Conservation (phyloP, 306 rosid species). For the Alnus rubra region DNA sequence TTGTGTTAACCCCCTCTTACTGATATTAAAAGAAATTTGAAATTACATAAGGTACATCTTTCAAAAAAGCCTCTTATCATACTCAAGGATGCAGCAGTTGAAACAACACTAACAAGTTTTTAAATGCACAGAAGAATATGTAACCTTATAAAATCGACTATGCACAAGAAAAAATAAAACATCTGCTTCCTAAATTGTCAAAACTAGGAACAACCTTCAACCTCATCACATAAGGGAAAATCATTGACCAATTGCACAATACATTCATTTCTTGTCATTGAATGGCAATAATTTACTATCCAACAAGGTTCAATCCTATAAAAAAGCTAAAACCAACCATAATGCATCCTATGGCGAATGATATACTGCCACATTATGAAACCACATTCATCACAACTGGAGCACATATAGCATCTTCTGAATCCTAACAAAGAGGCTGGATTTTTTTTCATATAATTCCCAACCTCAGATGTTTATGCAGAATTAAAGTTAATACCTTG, state of each 20-base stretch:
- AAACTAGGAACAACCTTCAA: not conserved
- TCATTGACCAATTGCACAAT: not conserved
- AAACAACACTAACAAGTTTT: too few species aligned
- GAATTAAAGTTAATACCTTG: slow-evolving; percentile 46
- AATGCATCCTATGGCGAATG: not conserved
- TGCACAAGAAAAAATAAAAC: not conserved
- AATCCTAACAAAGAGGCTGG: not conserved
- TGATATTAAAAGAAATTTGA: not conserved
- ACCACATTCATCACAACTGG: not conserved
- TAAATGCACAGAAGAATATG: too few species aligned
- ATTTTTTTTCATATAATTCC: not conserved
- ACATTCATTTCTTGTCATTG: not conserved
- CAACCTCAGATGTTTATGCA: not conserved
- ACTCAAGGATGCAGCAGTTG: too few species aligned
- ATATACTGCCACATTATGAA: not conserved
- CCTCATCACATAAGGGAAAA: not conserved
- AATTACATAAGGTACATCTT: too few species aligned
- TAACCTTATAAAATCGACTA: not conserved
- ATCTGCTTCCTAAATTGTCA: not conserved
- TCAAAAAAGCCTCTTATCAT: too few species aligned
- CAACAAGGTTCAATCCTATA: not conserved
- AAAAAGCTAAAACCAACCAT: not conserved
- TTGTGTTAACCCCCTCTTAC: not conserved
- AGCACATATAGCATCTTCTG: not conserved
- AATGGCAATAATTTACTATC: not conserved